Evolutionary conservation across 2,329 filamentous ascomycete species (phyloP).

Genomic region (Coniochaeta sp.): DNA sequence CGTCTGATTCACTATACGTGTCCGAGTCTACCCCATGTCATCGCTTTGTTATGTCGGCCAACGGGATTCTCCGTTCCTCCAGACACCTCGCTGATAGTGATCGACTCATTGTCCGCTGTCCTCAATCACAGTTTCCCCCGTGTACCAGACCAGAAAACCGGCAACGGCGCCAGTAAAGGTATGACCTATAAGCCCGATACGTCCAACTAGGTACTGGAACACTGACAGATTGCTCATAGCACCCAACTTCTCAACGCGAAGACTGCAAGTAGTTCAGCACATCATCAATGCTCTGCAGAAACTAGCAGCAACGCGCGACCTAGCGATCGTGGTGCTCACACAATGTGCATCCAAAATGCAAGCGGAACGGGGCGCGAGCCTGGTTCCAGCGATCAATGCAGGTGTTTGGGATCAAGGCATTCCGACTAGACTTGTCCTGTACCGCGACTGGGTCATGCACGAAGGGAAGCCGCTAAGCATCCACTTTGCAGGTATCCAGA

Average conservation of each 20-base stretch:
- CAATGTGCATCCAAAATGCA: constrained; percentile 80
- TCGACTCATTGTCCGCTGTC: constrained; percentile 72
- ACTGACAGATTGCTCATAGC: constrained; percentile 8
- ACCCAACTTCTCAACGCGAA: constrained; percentile 25
- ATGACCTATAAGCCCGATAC: constrained; percentile 4
- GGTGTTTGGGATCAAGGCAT: constrained; percentile 75
- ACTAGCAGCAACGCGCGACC: constrained; percentile 63
- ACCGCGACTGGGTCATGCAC: constrained; percentile 64
- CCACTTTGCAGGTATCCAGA: constrained; percentile 58
- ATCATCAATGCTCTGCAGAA: constrained; percentile 67
- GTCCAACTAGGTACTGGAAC: constrained; percentile 22
- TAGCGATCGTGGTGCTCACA: constrained; percentile 68
- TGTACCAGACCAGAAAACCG: constrained; percentile 24
- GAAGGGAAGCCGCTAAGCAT: constrained; percentile 37
- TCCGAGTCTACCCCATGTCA: constrained; percentile 59
- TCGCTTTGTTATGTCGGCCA: constrained; percentile 68
- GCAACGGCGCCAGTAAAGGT: constrained; percentile 23
- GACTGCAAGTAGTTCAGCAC: constrained; percentile 46
- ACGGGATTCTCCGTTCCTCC: constrained; percentile 53
- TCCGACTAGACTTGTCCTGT: constrained; percentile 66
- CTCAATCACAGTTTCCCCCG: constrained; percentile 65
- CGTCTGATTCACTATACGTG: constrained; percentile 43
- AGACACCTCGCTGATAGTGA: constrained; percentile 60
- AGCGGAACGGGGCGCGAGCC: constrained; percentile 53
- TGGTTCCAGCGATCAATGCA: constrained; percentile 69